Base-by-base conservation (phyloP, 2,329 filamentous ascomycete species). In the Hypomyces perniciosus region DNA sequence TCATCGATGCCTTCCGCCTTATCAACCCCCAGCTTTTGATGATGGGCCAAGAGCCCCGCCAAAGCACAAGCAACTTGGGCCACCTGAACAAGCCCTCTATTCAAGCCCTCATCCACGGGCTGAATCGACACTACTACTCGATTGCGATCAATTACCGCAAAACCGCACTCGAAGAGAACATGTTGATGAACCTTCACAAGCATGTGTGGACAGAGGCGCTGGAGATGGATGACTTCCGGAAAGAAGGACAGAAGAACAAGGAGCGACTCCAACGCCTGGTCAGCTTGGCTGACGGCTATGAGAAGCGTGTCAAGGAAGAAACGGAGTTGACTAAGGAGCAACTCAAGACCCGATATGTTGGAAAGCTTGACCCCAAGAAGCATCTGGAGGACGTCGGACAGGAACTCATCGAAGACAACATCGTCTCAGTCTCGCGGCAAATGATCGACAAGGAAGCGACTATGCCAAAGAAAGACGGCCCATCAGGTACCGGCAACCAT, bases 381-480 rank as follows among this genome's bases (percentile, higher is more conserved):
- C 95, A 99, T 69, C 80, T 99, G 66, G 91, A 96, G 71, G 90
- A 96, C 61, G 89, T 99, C 43, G 93, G 93, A 50, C 91, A 96
- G 72, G 85, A 95, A 68, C 80, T 97, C 58, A 97, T 99, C 63
- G 95, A 99, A 74, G 93, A 99, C 80, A 99, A 99, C 72, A 99
- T 99, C 58, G 93, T 99, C 9, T 89, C 90, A 4, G 91, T 99
- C n/a, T 95, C 90, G 58, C 81, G 92, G 68, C 93, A 97, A 71
- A 96, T 99, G 92, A 97, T 99, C 64, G 93, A 97, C 75, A 97
- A 97, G 75, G 93, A 99, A 71, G 93, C 93, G 4, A 93, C 90
- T 5, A 88, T 95, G 71, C 89, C 92, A 20, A 85, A 81, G 68
- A 85, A 85, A 71, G 78, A 86, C 53, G 66, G 62, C 9, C 69